Evolutionary conservation across 2,329 filamentous ascomycete species (phyloP).

Genomic region (Aulographum hederae): DNA sequence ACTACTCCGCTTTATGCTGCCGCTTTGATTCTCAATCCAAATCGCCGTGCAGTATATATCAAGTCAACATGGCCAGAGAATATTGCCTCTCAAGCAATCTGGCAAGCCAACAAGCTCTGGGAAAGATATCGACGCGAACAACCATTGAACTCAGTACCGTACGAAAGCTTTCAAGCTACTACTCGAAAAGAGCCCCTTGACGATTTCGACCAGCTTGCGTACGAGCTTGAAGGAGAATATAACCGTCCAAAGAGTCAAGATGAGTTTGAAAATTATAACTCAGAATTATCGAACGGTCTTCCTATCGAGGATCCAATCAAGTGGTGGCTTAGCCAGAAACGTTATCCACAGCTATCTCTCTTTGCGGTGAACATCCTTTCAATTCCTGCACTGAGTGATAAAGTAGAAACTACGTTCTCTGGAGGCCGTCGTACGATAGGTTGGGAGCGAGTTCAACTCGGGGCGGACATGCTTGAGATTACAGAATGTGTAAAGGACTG

Average conservation of each 20-base stretch:
- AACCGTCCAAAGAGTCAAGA: conserved; percentile 1
- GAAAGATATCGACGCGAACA: conserved; percentile 2
- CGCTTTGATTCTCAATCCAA: conserved; percentile 5
- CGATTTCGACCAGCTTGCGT: neutral
- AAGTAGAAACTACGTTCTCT: conserved; percentile 5
- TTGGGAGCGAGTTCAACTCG: conserved; percentile 5
- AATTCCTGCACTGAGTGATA: conserved; percentile 5
- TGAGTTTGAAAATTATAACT: conserved; percentile 5
- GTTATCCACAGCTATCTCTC: conserved; percentile 2
- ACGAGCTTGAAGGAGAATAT: conserved; percentile 1
- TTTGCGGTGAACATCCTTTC: conserved; percentile 6
- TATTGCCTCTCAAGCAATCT: neutral
- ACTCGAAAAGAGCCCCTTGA: conserved; percentile 2
- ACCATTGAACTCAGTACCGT: neutral
- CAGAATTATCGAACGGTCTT: conserved; percentile 1
- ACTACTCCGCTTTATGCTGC: conserved; percentile 2
- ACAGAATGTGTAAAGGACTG: conserved; percentile 2
- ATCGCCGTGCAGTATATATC: conserved; percentile 2
- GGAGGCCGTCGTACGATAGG: conserved; percentile 5
- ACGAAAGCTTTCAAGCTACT: conserved; percentile 2
- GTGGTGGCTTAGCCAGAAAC: conserved; percentile 3
- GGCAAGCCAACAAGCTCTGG: conserved; percentile 2
- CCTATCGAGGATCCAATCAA: conserved; percentile 3
- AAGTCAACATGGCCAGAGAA: neutral
- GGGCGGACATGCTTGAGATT: conserved; percentile 1